A percentile compares a stretch with the other conserved stretches of the same genome.
Evolutionary conservation across 192 early-diverging fungal genomes (phyloP).

Genomic region (Rhizophagus clarus): DNA sequence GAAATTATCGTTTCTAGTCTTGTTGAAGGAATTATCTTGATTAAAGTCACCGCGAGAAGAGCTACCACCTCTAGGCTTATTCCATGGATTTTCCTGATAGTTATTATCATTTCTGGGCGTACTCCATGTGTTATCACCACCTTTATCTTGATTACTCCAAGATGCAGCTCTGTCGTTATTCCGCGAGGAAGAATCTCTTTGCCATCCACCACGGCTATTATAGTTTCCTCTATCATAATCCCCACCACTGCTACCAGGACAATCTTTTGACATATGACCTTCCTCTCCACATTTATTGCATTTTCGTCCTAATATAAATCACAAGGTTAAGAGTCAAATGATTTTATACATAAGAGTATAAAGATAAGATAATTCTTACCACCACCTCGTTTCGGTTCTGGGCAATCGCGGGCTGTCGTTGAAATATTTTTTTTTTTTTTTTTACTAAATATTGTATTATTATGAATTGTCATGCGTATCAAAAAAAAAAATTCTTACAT

Average conservation of each 20-base stretch:
- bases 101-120: background rate
- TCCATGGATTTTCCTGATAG: background rate
- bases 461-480: background rate
- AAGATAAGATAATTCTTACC: background rate
- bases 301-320: background rate
- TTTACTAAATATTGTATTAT: background rate
- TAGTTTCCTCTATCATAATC: background rate
- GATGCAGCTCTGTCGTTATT: background rate
- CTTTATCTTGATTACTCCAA: background rate
- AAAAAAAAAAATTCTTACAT: background rate
- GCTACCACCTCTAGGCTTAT: background rate
- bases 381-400: background rate
- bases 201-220: background rate
- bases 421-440: no score
- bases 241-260: background rate
- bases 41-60: no score
- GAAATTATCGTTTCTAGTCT: background rate
- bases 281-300: slow-evolving; percentile 16
- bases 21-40: background rate
- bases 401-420: background rate
- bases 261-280: background rate
- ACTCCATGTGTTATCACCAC: background rate
- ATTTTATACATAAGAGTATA: background rate
- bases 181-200: background rate
- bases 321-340: background rate